These are phyloP conservation scores for Eimeria nieschulzi DNA, from an alignment of 169 alveolate genomes.

Conservation along the genomic window DNA sequence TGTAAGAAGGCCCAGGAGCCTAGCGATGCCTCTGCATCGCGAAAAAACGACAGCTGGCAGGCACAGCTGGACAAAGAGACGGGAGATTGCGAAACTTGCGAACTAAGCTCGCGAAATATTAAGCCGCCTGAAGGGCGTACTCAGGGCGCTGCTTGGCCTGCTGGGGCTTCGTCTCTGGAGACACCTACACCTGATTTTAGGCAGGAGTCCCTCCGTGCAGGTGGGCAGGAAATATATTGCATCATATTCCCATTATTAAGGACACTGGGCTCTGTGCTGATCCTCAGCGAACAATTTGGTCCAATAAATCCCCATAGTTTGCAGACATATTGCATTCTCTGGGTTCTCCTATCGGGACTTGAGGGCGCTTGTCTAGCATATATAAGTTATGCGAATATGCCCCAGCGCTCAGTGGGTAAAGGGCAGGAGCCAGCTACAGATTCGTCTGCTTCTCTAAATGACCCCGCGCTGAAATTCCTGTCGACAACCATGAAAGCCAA, in stretches of 20 bases:
- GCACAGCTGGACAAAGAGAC: background rate
- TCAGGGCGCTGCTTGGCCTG: background rate
- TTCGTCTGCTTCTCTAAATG: no score
- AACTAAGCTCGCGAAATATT: background rate
- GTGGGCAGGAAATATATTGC: background rate
- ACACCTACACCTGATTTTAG: background rate
- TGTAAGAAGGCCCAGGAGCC: background rate
- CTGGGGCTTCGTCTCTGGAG: background rate
- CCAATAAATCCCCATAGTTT: background rate
- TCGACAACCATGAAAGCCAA: background rate
- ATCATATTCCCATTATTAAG: background rate
- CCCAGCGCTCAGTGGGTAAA: no score
- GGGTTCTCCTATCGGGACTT: constrained; percentile 7
- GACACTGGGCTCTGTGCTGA: constrained; percentile 7
- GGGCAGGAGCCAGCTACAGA: no score
- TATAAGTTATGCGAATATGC: constrained; percentile 3
- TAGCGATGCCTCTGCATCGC: background rate
- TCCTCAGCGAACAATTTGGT: constrained; percentile 28
- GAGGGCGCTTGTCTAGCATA: constrained; percentile 21
- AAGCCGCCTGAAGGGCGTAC: background rate
- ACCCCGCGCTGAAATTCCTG: background rate
- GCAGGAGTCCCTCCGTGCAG: background rate
- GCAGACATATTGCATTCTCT: background rate
- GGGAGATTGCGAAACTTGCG: background rate
- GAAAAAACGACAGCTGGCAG: background rate